Evolutionary conservation across 2,329 filamentous ascomycete genomes (phyloP).

Genomic region (Fusarium kyushuense): DNA sequence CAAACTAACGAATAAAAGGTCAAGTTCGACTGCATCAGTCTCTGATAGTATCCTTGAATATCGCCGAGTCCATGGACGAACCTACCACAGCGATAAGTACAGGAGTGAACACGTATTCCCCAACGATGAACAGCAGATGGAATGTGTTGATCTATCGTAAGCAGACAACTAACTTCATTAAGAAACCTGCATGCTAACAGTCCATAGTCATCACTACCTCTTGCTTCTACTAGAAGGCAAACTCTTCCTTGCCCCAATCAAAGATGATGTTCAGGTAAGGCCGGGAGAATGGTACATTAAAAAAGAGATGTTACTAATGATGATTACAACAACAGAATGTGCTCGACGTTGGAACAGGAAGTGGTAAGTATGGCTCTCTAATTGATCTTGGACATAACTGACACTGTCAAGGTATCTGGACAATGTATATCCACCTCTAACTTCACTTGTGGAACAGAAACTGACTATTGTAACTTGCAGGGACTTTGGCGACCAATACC

Average conservation of each 20-base stretch:
- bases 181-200: background rate
- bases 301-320: background rate
- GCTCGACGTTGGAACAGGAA: slow-evolving; percentile 29
- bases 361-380: background rate
- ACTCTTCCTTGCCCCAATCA: slow-evolving; percentile 14
- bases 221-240: slow-evolving; percentile 12
- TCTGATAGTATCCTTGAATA: slow-evolving; percentile 27
- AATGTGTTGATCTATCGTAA: slow-evolving; percentile 27
- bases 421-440: background rate
- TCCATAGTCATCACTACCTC: slow-evolving; percentile 17
- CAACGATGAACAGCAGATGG: slow-evolving; percentile 23
- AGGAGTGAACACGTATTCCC: slow-evolving; percentile 21
- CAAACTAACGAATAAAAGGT: background rate
- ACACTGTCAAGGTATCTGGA: slow-evolving; percentile 14
- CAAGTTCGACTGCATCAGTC: slow-evolving; percentile 25
- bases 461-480: background rate
- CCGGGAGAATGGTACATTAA: rapidly evolving
- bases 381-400: rapidly evolving
- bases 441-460: rapidly evolving
- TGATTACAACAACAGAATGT: background rate
- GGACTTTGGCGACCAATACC: slow-evolving; percentile 39
- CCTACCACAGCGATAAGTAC: slow-evolving; percentile 32
- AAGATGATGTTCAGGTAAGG: slow-evolving; percentile 1
- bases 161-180: rapidly evolving
- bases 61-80: slow-evolving; percentile 27